Percentiles rank a stretch among this genome's conserved stretches.
Evolutionary conservation across 305 asterid species (phyloP).

Genomic region (Fraxinus baroniana): DNA sequence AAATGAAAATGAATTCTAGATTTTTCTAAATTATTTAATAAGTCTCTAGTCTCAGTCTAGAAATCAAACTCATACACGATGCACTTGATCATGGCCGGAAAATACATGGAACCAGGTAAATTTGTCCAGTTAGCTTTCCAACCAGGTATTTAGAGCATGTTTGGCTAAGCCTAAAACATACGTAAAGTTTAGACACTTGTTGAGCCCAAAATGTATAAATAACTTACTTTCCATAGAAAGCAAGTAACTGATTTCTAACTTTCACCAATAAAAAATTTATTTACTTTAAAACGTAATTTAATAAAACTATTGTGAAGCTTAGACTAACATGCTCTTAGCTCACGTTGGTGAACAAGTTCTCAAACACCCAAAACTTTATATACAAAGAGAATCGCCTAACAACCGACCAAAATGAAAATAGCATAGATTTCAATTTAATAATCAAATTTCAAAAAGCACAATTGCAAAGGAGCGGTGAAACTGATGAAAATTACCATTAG

Average conservation of each 20-base stretch:
- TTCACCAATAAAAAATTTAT: not conserved
- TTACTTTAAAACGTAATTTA: not conserved
- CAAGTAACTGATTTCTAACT: not conserved
- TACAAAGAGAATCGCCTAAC: not conserved
- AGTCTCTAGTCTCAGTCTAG: not conserved
- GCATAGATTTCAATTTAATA: not conserved
- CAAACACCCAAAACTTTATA: not conserved
- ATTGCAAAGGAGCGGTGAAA: not conserved
- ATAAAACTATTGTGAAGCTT: not conserved
- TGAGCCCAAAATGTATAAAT: not conserved
- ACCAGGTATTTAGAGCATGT: not conserved
- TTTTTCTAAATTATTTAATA: not conserved
- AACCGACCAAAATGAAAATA: not conserved
- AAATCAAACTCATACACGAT: not conserved
- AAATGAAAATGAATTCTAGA: not conserved
- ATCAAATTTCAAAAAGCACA: not conserved
- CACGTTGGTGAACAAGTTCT: not conserved
- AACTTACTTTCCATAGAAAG: not conserved
- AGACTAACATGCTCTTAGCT: not conserved
- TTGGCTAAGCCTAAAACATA: not conserved
- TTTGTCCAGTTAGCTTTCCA: not conserved
- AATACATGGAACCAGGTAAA: not conserved
- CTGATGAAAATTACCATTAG: constrained; percentile 48
- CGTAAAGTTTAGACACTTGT: not conserved
- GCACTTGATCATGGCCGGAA: not conserved